Conservation (phyloP, 495 filamentous ascomycete species). For the Sphaerosporella brunnea region DNA sequence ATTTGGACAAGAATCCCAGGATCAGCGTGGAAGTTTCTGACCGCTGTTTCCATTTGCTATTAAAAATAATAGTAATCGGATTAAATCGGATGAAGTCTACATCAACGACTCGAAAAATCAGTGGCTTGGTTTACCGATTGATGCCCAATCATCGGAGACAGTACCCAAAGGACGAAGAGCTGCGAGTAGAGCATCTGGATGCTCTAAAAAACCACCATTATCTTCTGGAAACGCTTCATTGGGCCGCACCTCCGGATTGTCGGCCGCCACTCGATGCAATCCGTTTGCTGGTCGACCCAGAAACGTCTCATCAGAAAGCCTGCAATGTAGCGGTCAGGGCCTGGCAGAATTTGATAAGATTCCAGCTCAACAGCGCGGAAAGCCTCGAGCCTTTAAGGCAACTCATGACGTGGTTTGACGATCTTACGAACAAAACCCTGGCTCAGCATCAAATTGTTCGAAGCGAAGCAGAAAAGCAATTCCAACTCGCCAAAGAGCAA, state of each 20-base stretch:
- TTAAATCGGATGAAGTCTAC: constrained; percentile 39
- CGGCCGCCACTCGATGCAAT: constrained; percentile 56
- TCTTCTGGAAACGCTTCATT: constrained; percentile 75
- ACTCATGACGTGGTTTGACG: constrained; percentile 27
- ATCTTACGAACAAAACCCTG: constrained; percentile 38
- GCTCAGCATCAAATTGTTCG: constrained; percentile 42
- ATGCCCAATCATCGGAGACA: constrained; percentile 77
- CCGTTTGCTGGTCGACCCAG: constrained; percentile 58
- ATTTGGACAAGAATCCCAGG: constrained; percentile 44
- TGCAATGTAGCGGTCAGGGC: constrained; percentile 66
- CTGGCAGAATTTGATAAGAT: constrained; percentile 63
- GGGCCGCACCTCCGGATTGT: constrained; percentile 52
- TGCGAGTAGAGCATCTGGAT: constrained; percentile 61
- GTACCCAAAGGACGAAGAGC: constrained; percentile 63
- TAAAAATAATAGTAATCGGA: constrained; percentile 63
- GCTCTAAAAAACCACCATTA: constrained; percentile 87
- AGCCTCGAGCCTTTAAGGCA: constrained; percentile 20
- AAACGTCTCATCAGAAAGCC: constrained; percentile 65
- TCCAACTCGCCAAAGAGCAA: constrained; percentile 25
- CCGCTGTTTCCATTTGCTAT: constrained; percentile 78
- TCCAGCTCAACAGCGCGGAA: constrained; percentile 30
- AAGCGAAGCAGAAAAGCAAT: constrained; percentile 43
- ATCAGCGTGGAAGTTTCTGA: constrained; percentile 50
- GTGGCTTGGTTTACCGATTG: constrained; percentile 57
- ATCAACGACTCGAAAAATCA: constrained; percentile 44